These are phyloP conservation scores for Candida maesae DNA, from an alignment of 805 yeast species.

Conservation along the genomic window DNA sequence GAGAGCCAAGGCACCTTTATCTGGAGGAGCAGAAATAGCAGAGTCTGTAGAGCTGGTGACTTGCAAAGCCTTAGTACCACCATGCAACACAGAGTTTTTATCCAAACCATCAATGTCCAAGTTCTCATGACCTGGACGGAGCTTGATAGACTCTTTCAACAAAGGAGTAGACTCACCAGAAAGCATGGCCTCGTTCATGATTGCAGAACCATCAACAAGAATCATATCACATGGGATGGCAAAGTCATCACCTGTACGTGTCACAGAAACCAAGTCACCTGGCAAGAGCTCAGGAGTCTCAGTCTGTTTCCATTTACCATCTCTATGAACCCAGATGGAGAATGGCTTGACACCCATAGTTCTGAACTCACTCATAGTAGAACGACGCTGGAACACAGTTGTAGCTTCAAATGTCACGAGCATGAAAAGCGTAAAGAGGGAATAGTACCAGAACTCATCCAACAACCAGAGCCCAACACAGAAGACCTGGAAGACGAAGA, in stretches of 20 bases:
- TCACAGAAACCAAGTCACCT: constrained; percentile 83
- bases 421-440: constrained; percentile 89
- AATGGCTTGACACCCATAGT: constrained; percentile 97
- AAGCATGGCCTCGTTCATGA: constrained; percentile 97
- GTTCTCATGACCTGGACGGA: constrained; percentile 69
- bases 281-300: constrained; percentile 79
- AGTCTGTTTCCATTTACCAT: constrained; percentile 61
- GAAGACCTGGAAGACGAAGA: constrained; percentile 93
- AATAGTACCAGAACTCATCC: constrained; percentile 96
- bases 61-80: constrained; percentile 96
- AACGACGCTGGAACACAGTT: constrained; percentile 91
- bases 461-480: constrained; percentile 94
- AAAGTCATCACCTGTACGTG: constrained; percentile 85
- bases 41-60: constrained; percentile 65
- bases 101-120: constrained; percentile 80
- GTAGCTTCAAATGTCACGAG: constrained; percentile 89
- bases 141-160: constrained; percentile 83
- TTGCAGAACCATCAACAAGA: constrained; percentile 84
- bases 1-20: constrained; percentile 84
- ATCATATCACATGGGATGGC: constrained; percentile 94
- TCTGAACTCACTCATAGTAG: constrained; percentile 92
- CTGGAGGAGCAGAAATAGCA: constrained; percentile 59
- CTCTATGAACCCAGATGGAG: constrained; percentile 67
- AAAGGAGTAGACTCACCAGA: constrained; percentile 98
- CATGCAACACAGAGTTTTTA: constrained; percentile 83